A percentile compares a stretch with the other conserved stretches of the same genome.
Conservation (phyloP, 371 early-diverging fungal genomes). For the Rhizopus delemar region DNA sequence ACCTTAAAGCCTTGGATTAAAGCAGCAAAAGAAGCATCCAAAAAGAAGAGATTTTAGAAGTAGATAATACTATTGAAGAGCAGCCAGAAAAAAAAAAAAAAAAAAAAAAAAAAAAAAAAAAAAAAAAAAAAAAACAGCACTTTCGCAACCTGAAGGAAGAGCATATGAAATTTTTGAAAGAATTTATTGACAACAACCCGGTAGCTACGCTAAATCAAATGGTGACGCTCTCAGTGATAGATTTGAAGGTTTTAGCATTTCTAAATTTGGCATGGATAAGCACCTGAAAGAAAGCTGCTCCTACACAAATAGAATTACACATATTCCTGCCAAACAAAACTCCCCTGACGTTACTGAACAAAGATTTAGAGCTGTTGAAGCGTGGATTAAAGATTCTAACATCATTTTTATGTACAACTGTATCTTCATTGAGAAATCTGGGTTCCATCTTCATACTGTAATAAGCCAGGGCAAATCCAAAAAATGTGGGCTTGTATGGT, state of each 20-base stretch:
- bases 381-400: not conserved
- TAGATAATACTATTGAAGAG: not conserved
- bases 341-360: not conserved
- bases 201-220: not conserved
- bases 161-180: not conserved
- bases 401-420: conserved; percentile 2
- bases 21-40: too few relatives aligned
- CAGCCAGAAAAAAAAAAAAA: too few relatives aligned
- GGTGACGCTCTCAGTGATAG: not conserved
- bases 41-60: too few relatives aligned
- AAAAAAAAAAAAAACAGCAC: too few relatives aligned
- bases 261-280: not conserved
- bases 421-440: conserved; percentile 18
- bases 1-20: too few relatives aligned
- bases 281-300: not conserved
- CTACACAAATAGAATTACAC: not conserved
- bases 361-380: not conserved
- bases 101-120: too few relatives aligned
- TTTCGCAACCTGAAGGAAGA: not conserved
- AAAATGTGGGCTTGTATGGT: too few relatives aligned
- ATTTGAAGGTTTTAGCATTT: not conserved
- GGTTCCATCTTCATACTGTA: not conserved
- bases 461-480: too few relatives aligned
- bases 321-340: not conserved
- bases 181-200: not conserved